Conservation (phyloP, 1,284 basidiomycete species). For the Microbotryum saponariae region DNA sequence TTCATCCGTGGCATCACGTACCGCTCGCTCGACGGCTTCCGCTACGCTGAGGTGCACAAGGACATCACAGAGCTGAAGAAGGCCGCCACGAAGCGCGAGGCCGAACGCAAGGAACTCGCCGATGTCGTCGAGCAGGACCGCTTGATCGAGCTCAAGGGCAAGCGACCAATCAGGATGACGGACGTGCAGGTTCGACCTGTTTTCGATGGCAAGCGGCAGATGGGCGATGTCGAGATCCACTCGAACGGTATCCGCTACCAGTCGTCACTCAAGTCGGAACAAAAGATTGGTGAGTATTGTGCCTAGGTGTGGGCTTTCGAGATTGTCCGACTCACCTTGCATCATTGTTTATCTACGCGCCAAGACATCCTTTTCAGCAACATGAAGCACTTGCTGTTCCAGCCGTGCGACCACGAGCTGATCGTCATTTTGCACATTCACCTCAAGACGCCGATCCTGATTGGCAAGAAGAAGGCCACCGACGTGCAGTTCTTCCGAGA, state of each 20-base stretch:
- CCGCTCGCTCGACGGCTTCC: conserved; percentile 78
- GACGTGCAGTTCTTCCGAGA: conserved; percentile 99
- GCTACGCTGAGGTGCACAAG: conserved; percentile 80
- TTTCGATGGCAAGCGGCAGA: conserved; percentile 77
- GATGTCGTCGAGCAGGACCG: conserved; percentile 94
- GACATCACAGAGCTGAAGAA: conserved; percentile 95
- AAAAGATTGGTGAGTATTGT: conserved; percentile 67
- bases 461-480: conserved; percentile 97
- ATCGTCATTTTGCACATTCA: conserved; percentile 92
- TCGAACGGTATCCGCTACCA: conserved; percentile 93
- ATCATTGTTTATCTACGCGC: conserved; percentile 10
- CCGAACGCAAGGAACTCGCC: conserved; percentile 95
- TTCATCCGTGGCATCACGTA: conserved; percentile 95
- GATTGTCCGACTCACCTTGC: neutral
- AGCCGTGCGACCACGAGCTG: conserved; percentile 94
- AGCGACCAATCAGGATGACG: conserved; percentile 67
- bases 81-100: conserved; percentile 91
- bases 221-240: conserved; percentile 93
- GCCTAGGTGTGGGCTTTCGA: neutral
- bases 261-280: conserved; percentile 64
- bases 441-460: conserved; percentile 92
- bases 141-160: conserved; percentile 69
- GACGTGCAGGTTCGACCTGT: conserved; percentile 93
- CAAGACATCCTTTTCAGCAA: conserved; percentile 91
- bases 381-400: conserved; percentile 98